Percentiles rank a stretch among this genome's conserved stretches.
phyloP scores from a whole-genome alignment of 805 yeast genomes.

The Nakazawaea ambrosiae region DNA sequence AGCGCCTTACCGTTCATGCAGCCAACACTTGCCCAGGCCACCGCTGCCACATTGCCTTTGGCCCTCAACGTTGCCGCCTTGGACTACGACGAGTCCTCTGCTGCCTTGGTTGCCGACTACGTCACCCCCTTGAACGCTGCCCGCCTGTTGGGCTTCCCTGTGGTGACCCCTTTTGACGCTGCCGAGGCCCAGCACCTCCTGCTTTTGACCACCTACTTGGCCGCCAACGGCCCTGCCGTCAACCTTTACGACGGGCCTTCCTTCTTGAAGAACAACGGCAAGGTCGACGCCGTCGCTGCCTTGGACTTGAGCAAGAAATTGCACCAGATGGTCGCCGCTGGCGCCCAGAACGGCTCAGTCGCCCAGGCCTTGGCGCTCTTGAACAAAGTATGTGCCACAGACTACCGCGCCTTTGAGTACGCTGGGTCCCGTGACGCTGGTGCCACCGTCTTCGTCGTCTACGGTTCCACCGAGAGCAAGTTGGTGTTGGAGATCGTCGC shows the following conservation, averaged over 20 bases:
- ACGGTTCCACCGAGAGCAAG: conserved; percentile 64
- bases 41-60: conserved; percentile 40
- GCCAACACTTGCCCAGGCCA: conserved; percentile 40
- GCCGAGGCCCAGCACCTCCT: conserved; percentile 65
- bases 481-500: conserved; percentile 40
- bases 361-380: conserved; percentile 40
- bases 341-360: conserved; percentile 15
- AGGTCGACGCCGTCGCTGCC: conserved; percentile 36
- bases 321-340: conserved; percentile 26
- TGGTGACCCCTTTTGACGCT: conserved; percentile 57
- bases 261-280: conserved; percentile 44
- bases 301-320: conserved; percentile 33
- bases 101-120: conserved; percentile 57
- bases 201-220: conserved; percentile 56
- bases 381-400: conserved; percentile 48
- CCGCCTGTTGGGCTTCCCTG: conserved; percentile 54
- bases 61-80: conserved; percentile 72
- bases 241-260: conserved; percentile 79
- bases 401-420: conserved; percentile 61
- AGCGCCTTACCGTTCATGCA: conserved; percentile 64
- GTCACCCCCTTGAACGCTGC: conserved; percentile 56
- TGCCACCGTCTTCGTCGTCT: conserved; percentile 71
- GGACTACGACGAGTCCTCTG: conserved; percentile 51
- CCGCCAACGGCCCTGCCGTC: conserved; percentile 52
- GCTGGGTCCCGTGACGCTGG: conserved; percentile 56